Percentiles rank a stretch among this genome's conserved stretches.
Evolutionary conservation across 352 stramenopile genomes (phyloP).

Genomic region (Pythium aquatile): DNA sequence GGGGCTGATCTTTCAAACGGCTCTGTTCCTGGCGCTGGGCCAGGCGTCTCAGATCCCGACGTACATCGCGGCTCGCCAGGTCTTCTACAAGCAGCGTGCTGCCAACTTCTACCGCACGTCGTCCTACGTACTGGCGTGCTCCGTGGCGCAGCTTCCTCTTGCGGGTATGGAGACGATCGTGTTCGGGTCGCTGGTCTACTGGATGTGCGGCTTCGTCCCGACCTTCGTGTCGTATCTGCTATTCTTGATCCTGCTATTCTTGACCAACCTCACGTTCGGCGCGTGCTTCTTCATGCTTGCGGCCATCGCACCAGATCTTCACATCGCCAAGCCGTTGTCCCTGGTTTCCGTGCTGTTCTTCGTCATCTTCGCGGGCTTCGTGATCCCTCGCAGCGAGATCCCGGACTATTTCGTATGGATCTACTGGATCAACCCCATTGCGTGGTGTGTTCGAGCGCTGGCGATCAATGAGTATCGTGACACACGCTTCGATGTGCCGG

Average conservation of each 20-base stretch:
- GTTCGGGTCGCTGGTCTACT: slow-evolving; percentile 75
- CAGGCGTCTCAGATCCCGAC: slow-evolving; percentile 74
- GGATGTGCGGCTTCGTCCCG: slow-evolving; percentile 52
- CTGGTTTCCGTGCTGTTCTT: slow-evolving; percentile 30
- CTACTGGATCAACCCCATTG: slow-evolving; percentile 48
- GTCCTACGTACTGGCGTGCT: slow-evolving; percentile 13
- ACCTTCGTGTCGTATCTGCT: slow-evolving; percentile 41
- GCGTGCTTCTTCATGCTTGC: slow-evolving; percentile 37
- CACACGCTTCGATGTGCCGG: slow-evolving; percentile 20
- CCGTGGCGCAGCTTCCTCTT: slow-evolving; percentile 34
- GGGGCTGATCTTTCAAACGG: slow-evolving; percentile 68
- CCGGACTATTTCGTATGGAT: slow-evolving; percentile 38
- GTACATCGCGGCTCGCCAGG: slow-evolving; percentile 48
- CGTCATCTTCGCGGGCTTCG: slow-evolving; percentile 37
- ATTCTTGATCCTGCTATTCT: slow-evolving; percentile 57
- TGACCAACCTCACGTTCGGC: slow-evolving; percentile 33
- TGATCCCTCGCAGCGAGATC: slow-evolving; percentile 33
- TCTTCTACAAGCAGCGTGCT: slow-evolving; percentile 86
- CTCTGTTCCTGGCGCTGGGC: slow-evolving; percentile 74
- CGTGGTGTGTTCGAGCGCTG: slow-evolving; percentile 30
- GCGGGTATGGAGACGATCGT: slow-evolving; percentile 52
- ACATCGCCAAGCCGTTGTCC: slow-evolving; percentile 24
- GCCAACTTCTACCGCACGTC: no score
- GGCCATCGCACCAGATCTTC: slow-evolving; percentile 17
- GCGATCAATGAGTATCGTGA: slow-evolving; percentile 30